Conservation (phyloP, 2,329 filamentous ascomycete genomes). For the Ambrosiella cleistominuta region DNA sequence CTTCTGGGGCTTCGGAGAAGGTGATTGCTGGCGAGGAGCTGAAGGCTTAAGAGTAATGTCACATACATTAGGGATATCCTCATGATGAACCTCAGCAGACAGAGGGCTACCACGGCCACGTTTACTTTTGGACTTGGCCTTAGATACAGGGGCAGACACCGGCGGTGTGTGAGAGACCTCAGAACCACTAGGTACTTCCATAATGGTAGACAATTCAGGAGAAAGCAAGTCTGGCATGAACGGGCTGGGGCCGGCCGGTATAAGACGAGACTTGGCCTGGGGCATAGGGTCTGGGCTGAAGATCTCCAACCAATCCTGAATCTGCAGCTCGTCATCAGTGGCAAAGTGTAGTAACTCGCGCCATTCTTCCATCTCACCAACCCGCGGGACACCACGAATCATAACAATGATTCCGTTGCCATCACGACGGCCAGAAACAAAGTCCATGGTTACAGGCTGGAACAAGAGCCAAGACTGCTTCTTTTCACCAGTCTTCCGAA, state of each 20-base stretch:
- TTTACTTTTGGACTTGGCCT: slow-evolving; percentile 12
- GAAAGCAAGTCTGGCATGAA: slow-evolving; percentile 1
- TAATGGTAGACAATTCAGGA: slow-evolving; percentile 9
- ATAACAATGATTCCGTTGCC: slow-evolving; percentile 65
- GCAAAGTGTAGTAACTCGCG: slow-evolving; percentile 65
- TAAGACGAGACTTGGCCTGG: slow-evolving; percentile 21
- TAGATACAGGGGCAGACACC: not conserved
- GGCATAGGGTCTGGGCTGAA: slow-evolving; percentile 38
- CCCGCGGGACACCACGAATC: slow-evolving; percentile 46
- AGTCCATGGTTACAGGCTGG: slow-evolving; percentile 58
- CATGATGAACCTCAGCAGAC: not conserved
- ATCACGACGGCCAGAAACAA: slow-evolving; percentile 65
- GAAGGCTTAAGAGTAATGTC: not conserved
- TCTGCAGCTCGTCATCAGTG: slow-evolving; percentile 59
- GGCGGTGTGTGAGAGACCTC: not conserved
- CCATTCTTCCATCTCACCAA: slow-evolving; percentile 51
- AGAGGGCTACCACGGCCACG: slow-evolving; percentile 8
- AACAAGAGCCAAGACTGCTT: slow-evolving; percentile 71
- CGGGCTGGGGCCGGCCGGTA: slow-evolving; percentile 17
- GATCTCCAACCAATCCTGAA: slow-evolving; percentile 75
- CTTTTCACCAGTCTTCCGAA: slow-evolving; percentile 69
- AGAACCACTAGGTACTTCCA: slow-evolving; percentile 9
- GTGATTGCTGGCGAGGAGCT: not conserved
- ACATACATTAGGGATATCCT: not conserved
- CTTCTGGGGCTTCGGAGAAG: slow-evolving; percentile 15